Percentiles rank a stretch among this genome's conserved stretches.
Conservation (phyloP, 768 basidiomycete species). For the Sistotremastrum suecicum region DNA sequence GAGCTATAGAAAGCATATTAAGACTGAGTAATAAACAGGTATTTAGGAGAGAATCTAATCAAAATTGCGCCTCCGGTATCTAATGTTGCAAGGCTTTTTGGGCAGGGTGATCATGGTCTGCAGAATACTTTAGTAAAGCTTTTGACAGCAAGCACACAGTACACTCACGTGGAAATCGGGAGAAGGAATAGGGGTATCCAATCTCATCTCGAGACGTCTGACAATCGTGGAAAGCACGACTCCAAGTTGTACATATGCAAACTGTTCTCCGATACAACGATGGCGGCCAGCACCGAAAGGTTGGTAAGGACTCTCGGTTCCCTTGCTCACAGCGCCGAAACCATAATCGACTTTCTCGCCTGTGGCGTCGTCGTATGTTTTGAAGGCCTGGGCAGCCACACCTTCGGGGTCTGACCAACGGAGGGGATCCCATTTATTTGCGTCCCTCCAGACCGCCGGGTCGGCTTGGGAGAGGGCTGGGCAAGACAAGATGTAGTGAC, state of each 20-base stretch:
- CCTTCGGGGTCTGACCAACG: slow-evolving; percentile 83
- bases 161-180: slow-evolving; percentile 81
- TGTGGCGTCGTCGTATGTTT: slow-evolving; percentile 54
- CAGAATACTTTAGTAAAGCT: slow-evolving; percentile 2
- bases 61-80: slow-evolving; percentile 51
- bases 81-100: slow-evolving; percentile 46
- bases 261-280: slow-evolving; percentile 90
- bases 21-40: too few species aligned
- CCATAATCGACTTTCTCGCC: slow-evolving; percentile 95
- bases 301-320: slow-evolving; percentile 90
- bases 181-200: slow-evolving; percentile 49
- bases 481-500: slow-evolving; percentile 78
- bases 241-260: slow-evolving; percentile 89
- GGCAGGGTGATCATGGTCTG: slow-evolving; percentile 95
- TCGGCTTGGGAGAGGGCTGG: slow-evolving; percentile 85
- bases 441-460: slow-evolving; percentile 64
- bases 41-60: slow-evolving; percentile 16
- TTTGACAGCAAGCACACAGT: background rate
- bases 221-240: slow-evolving; percentile 69
- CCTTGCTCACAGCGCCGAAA: slow-evolving; percentile 90
- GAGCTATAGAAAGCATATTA: too few species aligned
- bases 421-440: slow-evolving; percentile 58
- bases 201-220: slow-evolving; percentile 57
- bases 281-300: slow-evolving; percentile 97
- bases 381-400: slow-evolving; percentile 64